Conservation (phyloP, 1,284 basidiomycete genomes). For the Cutaneotrichosporon sp. region DNA sequence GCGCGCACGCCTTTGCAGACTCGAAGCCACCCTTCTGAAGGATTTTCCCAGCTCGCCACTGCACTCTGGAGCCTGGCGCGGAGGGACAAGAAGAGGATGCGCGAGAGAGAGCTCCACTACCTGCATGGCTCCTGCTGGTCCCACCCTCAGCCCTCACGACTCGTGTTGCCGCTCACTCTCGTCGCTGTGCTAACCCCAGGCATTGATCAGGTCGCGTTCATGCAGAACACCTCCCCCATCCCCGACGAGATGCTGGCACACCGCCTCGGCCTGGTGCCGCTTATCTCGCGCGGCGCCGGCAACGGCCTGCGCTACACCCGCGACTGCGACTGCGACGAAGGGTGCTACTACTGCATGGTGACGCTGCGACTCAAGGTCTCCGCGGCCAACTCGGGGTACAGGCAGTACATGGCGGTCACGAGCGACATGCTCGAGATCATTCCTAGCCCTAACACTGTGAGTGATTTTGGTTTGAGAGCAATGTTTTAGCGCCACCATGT, state of each 20-base stretch:
- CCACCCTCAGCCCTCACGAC: too few relatives aligned
- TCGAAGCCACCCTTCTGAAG: too few relatives aligned
- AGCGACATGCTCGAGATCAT: slow-evolving; percentile 52
- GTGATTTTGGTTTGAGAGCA: slow-evolving; percentile 20
- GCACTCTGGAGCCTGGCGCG: too few relatives aligned
- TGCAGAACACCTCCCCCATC: slow-evolving; percentile 87
- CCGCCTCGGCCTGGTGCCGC: slow-evolving; percentile 89
- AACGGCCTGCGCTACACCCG: slow-evolving; percentile 70
- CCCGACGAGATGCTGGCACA: slow-evolving; percentile 98
- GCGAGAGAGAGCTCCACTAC: too few relatives aligned
- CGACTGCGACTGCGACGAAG: slow-evolving; percentile 55
- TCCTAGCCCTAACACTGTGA: slow-evolving; percentile 36
- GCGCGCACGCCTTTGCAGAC: too few relatives aligned
- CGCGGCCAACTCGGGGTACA: slow-evolving; percentile 29
- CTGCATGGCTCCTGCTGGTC: too few relatives aligned
- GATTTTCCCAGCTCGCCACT: too few relatives aligned
- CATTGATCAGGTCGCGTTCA: slow-evolving; percentile 95
- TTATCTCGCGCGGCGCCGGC: slow-evolving; percentile 80
- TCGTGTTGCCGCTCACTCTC: too few relatives aligned
- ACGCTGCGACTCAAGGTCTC: slow-evolving; percentile 48
- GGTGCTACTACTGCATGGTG: slow-evolving; percentile 55
- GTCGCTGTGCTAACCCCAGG: slow-evolving; percentile 64
- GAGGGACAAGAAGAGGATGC: too few relatives aligned
- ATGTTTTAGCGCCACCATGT: too few relatives aligned
- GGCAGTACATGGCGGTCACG: slow-evolving; percentile 46